phyloP scores from a whole-genome alignment of 352 stramenopile species.

The Peronosclerospora sorghi region DNA sequence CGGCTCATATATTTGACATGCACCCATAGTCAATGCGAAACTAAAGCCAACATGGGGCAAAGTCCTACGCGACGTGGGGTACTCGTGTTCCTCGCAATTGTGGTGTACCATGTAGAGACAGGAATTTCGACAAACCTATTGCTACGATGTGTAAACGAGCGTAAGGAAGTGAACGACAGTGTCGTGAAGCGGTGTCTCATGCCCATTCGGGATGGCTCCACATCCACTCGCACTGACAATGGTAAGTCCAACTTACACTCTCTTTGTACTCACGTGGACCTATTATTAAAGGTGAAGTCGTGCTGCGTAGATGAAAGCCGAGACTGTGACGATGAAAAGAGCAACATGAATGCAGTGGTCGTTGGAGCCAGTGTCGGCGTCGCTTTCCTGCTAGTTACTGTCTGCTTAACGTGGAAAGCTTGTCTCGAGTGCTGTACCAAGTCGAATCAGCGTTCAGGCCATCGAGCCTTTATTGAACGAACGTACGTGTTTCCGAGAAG shows the following conservation, averaged over 20 bases:
- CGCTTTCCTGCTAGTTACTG: constrained; percentile 24
- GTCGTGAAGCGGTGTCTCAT: constrained; percentile 8
- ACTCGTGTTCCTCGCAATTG: constrained; percentile 4
- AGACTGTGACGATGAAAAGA: constrained; percentile 7
- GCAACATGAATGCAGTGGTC: constrained; percentile 17
- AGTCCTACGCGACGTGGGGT: constrained; percentile 3
- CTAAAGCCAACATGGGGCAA: constrained; percentile 2
- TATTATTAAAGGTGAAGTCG: neutral
- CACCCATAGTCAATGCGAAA: too few species aligned
- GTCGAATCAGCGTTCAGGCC: constrained; percentile 18
- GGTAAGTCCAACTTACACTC: constrained; percentile 3
- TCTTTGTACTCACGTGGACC: constrained; percentile 6
- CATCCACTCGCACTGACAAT: constrained; percentile 6
- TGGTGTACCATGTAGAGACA: constrained; percentile 7
- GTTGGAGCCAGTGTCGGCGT: constrained; percentile 24
- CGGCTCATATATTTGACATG: too few species aligned
- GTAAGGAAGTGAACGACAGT: neutral
- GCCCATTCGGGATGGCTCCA: constrained; percentile 12
- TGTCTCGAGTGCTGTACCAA: constrained; percentile 39
- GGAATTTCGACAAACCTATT: neutral
- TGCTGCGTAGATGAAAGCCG: constrained; percentile 11
- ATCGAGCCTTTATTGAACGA: constrained; percentile 37
- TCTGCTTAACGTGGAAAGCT: constrained; percentile 38
- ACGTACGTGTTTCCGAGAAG: constrained; percentile 18
- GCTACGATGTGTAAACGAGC: neutral